Evolutionary conservation across 2,329 filamentous ascomycete species (phyloP), one percentile per base, ranked within the genome.

Genomic region (Colletotrichum viniferum): DNA sequence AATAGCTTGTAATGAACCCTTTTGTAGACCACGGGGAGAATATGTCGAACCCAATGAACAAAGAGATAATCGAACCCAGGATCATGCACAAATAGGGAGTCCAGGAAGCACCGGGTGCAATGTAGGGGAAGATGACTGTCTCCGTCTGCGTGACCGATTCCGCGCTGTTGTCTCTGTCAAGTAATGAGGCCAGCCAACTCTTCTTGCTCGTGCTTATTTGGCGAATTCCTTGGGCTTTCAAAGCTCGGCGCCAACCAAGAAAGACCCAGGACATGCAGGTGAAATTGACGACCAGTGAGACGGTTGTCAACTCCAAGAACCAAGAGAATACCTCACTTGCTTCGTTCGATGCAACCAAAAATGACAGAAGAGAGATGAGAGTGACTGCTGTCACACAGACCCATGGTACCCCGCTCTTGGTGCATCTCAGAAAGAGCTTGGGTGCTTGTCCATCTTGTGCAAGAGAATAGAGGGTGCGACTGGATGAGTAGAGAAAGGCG

Each of bases 241-340:
- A 87, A 63, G 91, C 92, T 24, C 86, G 86, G 82, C 90, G 85
- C 80, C 86, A 88, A 76, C 85, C 83, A 61, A 88, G 76, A 79
- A 87, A 90, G 26, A 86, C 87, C 62, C 86, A 76, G 76, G 83
- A 83, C 80, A 88, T 88, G 74, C 85, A 82, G 71, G 71, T 68
- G 82, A 91, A 93, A 84, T 92, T 90, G 81, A 93, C 92, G 78
- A 92, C 86, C 65, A 88, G 87, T 28, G 88, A 89, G 7, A 88
- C 90, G 9, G 90, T 92, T 80, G 91, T 88, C 10, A 93, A 84
- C 76, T 87, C 89, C 77, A 88, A 85, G 66, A 86, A 84, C 81
- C 85, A 90, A 79, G 81, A 81, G 77, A 86, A 81, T 55, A 86
- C 85, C 21, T 82, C 79, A 30, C 81, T 80, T 18, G 84, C 81